These are phyloP conservation scores for Pleurotus cornucopiae DNA, from an alignment of 768 basidiomycete genomes.

Conservation along the genomic window DNA sequence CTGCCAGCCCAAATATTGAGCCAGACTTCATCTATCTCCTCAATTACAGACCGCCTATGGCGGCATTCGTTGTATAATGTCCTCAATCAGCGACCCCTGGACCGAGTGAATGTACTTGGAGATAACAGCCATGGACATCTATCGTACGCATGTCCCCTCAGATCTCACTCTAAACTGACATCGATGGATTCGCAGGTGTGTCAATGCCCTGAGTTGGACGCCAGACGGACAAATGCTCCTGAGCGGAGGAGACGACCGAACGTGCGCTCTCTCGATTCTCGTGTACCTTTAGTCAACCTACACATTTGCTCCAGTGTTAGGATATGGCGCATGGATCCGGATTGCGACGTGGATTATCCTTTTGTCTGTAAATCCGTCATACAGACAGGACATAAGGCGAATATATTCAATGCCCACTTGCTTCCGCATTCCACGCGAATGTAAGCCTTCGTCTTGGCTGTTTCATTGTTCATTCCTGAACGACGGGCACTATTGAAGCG, in stretches of 20 bases:
- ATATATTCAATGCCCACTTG: conserved; percentile 84
- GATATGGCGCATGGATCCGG: conserved; percentile 68
- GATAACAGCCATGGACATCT: conserved; percentile 56
- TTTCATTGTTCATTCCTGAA: conserved; percentile 5
- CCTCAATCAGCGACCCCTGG: conserved; percentile 22
- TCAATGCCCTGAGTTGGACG: conserved; percentile 77
- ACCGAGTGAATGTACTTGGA: conserved; percentile 75
- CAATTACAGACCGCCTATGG: neutral
- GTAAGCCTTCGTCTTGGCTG: conserved; percentile 36
- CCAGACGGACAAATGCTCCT: conserved; percentile 59
- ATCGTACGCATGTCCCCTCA: conserved; percentile 40
- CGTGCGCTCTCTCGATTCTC: conserved; percentile 32
- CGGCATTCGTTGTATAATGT: neutral
- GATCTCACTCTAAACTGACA: neutral
- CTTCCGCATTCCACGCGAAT: conserved; percentile 77
- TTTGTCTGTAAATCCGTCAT: conserved; percentile 68
- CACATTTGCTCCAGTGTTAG: conserved; percentile 46
- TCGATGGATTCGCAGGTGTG: conserved; percentile 45
- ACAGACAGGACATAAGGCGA: conserved; percentile 72
- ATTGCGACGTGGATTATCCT: conserved; percentile 49
- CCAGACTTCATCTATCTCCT: neutral
- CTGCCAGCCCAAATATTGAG: neutral
- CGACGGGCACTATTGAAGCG: conserved; percentile 31
- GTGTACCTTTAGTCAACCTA: neutral
- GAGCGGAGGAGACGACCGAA: conserved; percentile 72